Evolutionary conservation across 352 stramenopile genomes (phyloP), one percentile per base, ranked within the genome.

Genomic region (Pseudoperonospora humuli): DNA sequence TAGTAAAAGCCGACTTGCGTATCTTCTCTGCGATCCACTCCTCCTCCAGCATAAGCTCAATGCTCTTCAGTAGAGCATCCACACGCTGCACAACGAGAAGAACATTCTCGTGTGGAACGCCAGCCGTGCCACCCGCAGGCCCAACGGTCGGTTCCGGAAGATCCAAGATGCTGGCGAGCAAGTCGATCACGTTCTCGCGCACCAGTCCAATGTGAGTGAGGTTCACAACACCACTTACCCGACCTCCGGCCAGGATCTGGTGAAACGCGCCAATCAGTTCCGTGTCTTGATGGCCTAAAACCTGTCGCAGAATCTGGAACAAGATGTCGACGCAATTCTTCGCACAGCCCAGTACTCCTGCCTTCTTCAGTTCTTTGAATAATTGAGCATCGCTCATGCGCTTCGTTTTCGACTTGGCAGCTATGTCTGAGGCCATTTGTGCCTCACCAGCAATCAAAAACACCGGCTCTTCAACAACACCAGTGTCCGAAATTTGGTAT

Each of bases 1-100:
- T 79, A 9, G 76, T 67, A 44, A 89, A 92, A 7, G 70, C 57
- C 13, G 75, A 92, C 39, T 85, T 71, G n/a, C 79, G 71, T 13
- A 92, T 26, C 53, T 84, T 86, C 39, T 87, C 70, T 0, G 79
- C 79, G 76, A 92, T 92, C 79, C 72, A 89, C 39, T 92, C 79
- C 46, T 92, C 76, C 43, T 92, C 76, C 14, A 92, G 60, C 76
- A 92, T 88, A 3, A 92, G 57, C 33, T 92, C 79, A 26, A 87
- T 73, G 26, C 75, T 87, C 61, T 92, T 88, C 5, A 92, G 42
- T 25, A 92, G 38, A 19, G 75, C 75, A 41, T 87, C 79, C 8
- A 92, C 61, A 26, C 75, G 72, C 45, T 89, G 72, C 6, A 92
- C 73, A 24, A 92, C 69, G 8, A 86, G 63, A 21, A 86, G 39